Evolutionary conservation across 768 basidiomycete species (phyloP).

Genomic region (Kwoniella dejecticola): DNA sequence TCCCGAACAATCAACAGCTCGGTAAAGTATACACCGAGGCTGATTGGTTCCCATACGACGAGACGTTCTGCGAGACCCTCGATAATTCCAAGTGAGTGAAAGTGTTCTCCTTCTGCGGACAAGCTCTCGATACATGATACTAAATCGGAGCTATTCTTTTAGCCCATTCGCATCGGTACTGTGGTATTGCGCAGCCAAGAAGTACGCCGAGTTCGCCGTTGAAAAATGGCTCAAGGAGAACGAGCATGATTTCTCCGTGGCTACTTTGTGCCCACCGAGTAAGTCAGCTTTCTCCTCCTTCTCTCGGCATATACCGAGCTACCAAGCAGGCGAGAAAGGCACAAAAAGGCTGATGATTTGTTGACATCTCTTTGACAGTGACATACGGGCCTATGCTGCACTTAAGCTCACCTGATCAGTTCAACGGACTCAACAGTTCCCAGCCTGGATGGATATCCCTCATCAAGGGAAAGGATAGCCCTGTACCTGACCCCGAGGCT

Average conservation of each 20-base stretch:
- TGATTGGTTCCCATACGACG: conserved; percentile 38
- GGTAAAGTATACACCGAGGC: conserved; percentile 42
- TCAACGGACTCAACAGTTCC: conserved; percentile 8
- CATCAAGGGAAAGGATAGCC: conserved; percentile 3
- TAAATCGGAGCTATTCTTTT: too few species aligned
- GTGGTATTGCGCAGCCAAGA: conserved; percentile 50
- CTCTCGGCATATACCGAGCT: too few species aligned
- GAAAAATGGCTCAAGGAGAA: conserved; percentile 22
- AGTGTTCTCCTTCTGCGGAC: background rate
- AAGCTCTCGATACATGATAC: too few species aligned
- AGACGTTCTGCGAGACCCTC: conserved; percentile 17
- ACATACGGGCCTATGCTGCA: conserved; percentile 9
- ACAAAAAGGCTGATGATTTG: too few species aligned
- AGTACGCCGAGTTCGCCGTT: conserved; percentile 41
- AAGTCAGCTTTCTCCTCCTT: conserved; percentile 15
- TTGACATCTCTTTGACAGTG: conserved; percentile 11
- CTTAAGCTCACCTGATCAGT: background rate
- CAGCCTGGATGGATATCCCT: background rate
- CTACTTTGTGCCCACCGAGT: conserved; percentile 40
- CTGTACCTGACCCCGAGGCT: background rate
- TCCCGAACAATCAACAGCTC: conserved; percentile 23
- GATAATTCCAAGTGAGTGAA: conserved; percentile 26
- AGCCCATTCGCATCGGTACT: conserved; percentile 5
- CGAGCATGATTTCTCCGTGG: conserved; percentile 28
- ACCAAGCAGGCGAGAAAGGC: too few species aligned